These are phyloP conservation scores for Hibiscus trionum DNA, from an alignment of 345 rosid genomes.

Conservation along the genomic window DNA sequence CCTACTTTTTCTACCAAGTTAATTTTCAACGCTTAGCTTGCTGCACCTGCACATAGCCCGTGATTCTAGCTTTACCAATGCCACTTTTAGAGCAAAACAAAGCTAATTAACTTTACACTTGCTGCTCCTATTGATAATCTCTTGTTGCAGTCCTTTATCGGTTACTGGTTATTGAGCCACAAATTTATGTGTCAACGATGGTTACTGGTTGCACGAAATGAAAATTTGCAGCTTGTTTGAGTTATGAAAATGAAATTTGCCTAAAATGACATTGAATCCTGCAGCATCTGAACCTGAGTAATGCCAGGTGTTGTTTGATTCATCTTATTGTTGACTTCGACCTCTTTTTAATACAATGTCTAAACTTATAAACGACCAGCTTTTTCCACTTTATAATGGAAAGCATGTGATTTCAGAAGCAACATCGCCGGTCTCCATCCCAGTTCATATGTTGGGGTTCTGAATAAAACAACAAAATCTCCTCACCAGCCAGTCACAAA, in stretches of 20 bases:
- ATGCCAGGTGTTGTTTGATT: too few species aligned
- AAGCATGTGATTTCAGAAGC: constrained; percentile 26
- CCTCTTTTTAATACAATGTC: too few species aligned
- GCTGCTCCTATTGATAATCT: background rate
- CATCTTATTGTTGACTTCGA: too few species aligned
- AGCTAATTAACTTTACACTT: background rate
- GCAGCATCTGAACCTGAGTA: too few species aligned
- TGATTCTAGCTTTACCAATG: background rate
- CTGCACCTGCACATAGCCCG: background rate
- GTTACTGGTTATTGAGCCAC: background rate
- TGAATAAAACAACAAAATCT: background rate
- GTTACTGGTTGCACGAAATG: background rate
- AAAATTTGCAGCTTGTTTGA: background rate
- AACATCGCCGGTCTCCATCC: background rate
- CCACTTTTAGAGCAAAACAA: background rate
- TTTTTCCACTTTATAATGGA: constrained; percentile 14
- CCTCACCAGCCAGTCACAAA: too few species aligned
- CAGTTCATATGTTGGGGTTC: constrained; percentile 16
- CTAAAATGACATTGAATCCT: background rate
- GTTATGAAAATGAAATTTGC: background rate
- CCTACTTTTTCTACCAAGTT: background rate
- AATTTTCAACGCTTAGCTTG: too few species aligned
- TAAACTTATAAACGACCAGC: constrained; percentile 5
- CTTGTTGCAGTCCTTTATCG: background rate
- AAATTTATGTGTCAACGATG: background rate